phyloP scores from a whole-genome alignment of 1,284 basidiomycete genomes.

The Athelia sp. region DNA sequence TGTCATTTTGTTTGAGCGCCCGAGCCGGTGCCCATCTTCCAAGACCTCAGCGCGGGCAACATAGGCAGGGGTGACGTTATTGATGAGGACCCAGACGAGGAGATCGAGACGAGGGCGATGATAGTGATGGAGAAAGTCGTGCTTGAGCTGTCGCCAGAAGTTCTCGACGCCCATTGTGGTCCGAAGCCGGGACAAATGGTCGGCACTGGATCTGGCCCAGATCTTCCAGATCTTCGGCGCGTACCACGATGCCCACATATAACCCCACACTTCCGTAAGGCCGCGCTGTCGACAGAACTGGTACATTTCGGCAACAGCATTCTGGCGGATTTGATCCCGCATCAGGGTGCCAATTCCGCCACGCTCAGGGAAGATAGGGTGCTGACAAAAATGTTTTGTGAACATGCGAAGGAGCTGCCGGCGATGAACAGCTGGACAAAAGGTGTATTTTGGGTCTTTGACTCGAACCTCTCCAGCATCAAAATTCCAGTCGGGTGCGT shows the following conservation, averaged over 20 bases:
- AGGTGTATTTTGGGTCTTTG: constrained; percentile 19
- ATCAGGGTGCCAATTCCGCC: too few relatives aligned
- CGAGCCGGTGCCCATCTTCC: constrained; percentile 12
- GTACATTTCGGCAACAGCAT: too few relatives aligned
- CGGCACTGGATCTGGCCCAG: constrained; percentile 14
- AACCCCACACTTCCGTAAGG: constrained; percentile 16
- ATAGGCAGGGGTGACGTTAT: constrained; percentile 18
- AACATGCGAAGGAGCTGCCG: constrained; percentile 17
- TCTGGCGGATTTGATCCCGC: too few relatives aligned
- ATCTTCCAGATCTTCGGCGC: constrained; percentile 5
- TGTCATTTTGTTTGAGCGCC: constrained; percentile 6
- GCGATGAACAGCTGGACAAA: constrained; percentile 25
- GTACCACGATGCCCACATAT: constrained; percentile 31
- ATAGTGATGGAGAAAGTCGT: constrained; percentile 13
- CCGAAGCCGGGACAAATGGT: constrained; percentile 15
- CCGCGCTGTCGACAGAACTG: too few relatives aligned
- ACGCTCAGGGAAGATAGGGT: too few relatives aligned
- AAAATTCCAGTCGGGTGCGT: constrained; percentile 27
- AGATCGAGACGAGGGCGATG: too few relatives aligned
- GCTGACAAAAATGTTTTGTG: too few relatives aligned
- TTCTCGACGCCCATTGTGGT: constrained; percentile 32
- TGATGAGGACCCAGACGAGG: constrained; percentile 23
- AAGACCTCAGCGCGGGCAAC: constrained; percentile 11
- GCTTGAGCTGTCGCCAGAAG: constrained; percentile 28
- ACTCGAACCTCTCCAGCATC: constrained; percentile 20